Conservation (phyloP, 1,139 yeast genomes). For the Hanseniaspora gamundiae region DNA sequence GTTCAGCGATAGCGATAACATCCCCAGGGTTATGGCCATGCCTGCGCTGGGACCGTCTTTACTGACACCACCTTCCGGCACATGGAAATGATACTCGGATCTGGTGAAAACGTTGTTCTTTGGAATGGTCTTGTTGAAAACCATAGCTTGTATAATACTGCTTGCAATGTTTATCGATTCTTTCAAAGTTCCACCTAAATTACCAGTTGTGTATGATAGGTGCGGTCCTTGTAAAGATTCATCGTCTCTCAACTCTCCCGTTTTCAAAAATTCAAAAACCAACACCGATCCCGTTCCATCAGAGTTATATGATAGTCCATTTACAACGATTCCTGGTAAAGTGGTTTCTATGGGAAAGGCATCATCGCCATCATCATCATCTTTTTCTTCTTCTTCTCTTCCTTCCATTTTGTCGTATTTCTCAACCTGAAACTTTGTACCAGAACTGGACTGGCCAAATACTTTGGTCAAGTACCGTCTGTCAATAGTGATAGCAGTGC, state of each 20-base stretch:
- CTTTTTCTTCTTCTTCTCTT: too few species aligned
- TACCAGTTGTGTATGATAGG: conserved; percentile 56
- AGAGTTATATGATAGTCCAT: conserved; percentile 79
- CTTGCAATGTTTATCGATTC: conserved; percentile 77
- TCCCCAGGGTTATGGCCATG: conserved; percentile 73
- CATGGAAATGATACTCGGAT: conserved; percentile 68
- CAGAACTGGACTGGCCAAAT: conserved; percentile 42
- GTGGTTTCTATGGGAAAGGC: conserved; percentile 23
- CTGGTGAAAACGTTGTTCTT: conserved; percentile 33
- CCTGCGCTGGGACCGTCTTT: conserved; percentile 97
- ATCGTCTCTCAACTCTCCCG: conserved; percentile 4
- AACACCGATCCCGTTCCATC: conserved; percentile 82
- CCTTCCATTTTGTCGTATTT: too few species aligned
- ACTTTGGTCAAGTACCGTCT: conserved; percentile 37
- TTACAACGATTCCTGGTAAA: conserved; percentile 61
- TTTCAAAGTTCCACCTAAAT: conserved; percentile 69
- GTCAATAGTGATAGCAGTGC: conserved; percentile 29
- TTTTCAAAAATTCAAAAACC: conserved; percentile 67
- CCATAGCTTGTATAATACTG: conserved; percentile 56
- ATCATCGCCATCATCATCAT: conserved; percentile 16
- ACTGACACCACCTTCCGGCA: conserved; percentile 78
- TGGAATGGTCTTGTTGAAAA: conserved; percentile 22
- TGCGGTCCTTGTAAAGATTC: conserved; percentile 20
- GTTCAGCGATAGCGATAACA: conserved; percentile 58
- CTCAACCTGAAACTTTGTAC: too few species aligned